Conservation (phyloP, 2,329 filamentous ascomycete species). For the Alternaria brassicicola region DNA sequence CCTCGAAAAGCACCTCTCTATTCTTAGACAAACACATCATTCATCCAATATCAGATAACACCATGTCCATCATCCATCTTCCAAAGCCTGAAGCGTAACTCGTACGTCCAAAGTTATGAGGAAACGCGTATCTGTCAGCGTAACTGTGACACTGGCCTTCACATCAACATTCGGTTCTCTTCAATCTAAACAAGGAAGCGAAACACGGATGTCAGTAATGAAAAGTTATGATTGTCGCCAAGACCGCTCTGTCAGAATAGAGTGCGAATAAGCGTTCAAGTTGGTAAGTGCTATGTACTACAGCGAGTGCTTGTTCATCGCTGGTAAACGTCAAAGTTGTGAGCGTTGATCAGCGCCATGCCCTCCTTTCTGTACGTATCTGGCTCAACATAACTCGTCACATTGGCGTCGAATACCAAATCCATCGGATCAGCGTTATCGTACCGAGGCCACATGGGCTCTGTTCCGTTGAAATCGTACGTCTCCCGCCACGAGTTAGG, state of each 20-base stretch:
- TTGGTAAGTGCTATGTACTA: not conserved
- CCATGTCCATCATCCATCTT: not conserved
- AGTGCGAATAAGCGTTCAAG: not conserved
- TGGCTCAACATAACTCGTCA: conserved; percentile 47
- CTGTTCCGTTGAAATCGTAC: conserved; percentile 24
- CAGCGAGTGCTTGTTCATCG: conserved; percentile 1
- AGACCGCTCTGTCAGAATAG: not conserved
- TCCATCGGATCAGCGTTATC: conserved; percentile 44
- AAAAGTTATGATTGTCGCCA: not conserved
- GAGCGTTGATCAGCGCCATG: conserved; percentile 52
- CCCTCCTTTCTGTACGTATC: conserved; percentile 55
- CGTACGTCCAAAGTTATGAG: too few species aligned
- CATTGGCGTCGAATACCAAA: conserved; percentile 57
- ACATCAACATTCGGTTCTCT: too few species aligned
- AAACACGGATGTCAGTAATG: not conserved
- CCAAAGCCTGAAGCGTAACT: too few species aligned
- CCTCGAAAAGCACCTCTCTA: not conserved
- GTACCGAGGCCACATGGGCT: conserved; percentile 52
- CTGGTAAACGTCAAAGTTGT: conserved; percentile 16
- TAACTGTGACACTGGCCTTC: too few species aligned
- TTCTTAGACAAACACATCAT: not conserved
- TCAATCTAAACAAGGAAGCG: not conserved
- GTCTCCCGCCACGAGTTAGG: conserved; percentile 34
- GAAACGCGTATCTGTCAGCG: too few species aligned
- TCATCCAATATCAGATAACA: not conserved